phyloP scores from a whole-genome alignment of 108 stramenopile genomes.

The Cyclotella atomus region DNA sequence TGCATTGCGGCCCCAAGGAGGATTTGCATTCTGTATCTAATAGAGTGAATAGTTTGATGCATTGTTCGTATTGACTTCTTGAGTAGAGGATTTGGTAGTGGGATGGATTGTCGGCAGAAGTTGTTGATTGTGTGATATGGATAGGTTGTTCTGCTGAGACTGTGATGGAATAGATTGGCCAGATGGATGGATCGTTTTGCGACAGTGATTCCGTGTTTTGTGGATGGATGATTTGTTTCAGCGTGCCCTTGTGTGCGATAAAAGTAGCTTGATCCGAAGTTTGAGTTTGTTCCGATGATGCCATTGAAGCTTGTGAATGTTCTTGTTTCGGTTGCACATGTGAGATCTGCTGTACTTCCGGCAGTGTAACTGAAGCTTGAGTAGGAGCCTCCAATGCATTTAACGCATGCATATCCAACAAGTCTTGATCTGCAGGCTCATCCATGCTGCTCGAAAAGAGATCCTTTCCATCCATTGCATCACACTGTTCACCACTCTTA shows the following conservation, averaged over 20 bases:
- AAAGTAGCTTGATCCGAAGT: background rate
- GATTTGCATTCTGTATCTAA: constrained; percentile 81
- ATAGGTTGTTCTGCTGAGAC: background rate
- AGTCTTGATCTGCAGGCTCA: too few species aligned
- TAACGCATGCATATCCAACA: too few species aligned
- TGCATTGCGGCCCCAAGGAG: constrained; percentile 57
- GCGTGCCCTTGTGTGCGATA: constrained; percentile 24
- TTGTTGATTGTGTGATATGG: background rate
- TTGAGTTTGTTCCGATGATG: background rate
- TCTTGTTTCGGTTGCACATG: too few species aligned
- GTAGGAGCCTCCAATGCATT: too few species aligned
- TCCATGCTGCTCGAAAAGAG: too few species aligned
- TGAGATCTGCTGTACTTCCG: too few species aligned
- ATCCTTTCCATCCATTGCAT: too few species aligned
- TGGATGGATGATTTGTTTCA: constrained; percentile 21
- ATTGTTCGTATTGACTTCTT: constrained; percentile 72
- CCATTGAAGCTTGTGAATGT: too few species aligned
- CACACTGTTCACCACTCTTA: too few species aligned
- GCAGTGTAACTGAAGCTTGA: too few species aligned
- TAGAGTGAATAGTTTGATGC: constrained; percentile 72
- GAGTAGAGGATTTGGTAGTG: constrained; percentile 65
- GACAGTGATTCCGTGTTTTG: background rate
- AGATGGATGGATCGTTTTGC: background rate
- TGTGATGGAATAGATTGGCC: constrained; percentile 2
- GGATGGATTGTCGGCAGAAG: constrained; percentile 2